Evolutionary conservation across 169 alveolate species (phyloP), one percentile per base, ranked within the genome.

Genomic region (Cryptosporidium baileyi): DNA sequence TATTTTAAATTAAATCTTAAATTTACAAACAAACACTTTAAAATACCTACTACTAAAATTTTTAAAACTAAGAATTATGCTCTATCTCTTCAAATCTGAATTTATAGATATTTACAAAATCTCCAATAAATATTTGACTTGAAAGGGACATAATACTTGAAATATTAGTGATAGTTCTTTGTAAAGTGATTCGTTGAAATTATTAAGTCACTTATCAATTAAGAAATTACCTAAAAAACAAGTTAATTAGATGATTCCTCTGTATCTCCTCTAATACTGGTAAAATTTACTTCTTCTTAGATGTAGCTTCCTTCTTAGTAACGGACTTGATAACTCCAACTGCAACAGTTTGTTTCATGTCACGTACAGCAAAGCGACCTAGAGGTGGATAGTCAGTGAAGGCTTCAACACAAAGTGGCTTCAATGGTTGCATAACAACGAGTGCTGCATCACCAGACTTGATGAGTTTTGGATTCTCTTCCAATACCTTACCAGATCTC

Each of bases 311-410:
- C 93, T 96, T 96, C 98, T 96, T 97, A 81, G 91, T 96, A 61
- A 96, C 98, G 40, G 94, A 93, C 95, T 97, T 96, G 91, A 97
- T 96, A 62, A 97, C 98, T 80, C 99, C 99, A 81, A 98, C 99
- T 44, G 99, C 99, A 88, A 97, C 98, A 45, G 99, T 98, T 89
- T 96, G 97, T 92, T 95, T 96, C 99, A 97, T 96, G 94, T 97
- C 99, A 90, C 99, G 94, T 59, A 98, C 98, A 63, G 99, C 99
- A 90, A 97, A 98, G 91, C 99, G 96, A 44, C 99, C 99, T 43
- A 98, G 96, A 28, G 99, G 99, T 67, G 99, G 98, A 89, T 96
- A 97, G 82, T 95, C 97, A 19, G 97, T 89, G 94, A 97, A 97
- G 49, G 98, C 89, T 89, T 98, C 99, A 81, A 96, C 98, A 81